Evolutionary conservation across 2,329 filamentous ascomycete genomes (phyloP).

Genomic region (Fonsecaea multimorphosa): DNA sequence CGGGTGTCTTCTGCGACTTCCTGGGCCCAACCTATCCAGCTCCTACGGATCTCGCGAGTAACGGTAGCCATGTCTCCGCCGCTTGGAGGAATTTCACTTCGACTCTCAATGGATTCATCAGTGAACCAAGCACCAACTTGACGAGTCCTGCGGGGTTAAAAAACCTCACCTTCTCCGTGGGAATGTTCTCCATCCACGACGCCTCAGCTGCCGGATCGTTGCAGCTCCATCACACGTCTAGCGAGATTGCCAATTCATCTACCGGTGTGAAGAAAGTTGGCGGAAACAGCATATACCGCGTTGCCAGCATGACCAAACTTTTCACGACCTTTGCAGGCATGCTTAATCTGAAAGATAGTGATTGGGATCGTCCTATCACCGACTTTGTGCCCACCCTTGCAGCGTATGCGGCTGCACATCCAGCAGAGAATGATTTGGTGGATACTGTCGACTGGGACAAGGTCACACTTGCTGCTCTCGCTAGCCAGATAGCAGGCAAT

Average conservation of each 20-base stretch:
- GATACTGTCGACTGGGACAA: slow-evolving; percentile 54
- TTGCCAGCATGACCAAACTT: slow-evolving; percentile 53
- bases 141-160: slow-evolving; percentile 33
- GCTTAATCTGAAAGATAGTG: slow-evolving; percentile 43
- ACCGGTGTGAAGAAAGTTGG: slow-evolving; percentile 48
- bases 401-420: slow-evolving; percentile 18
- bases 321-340: slow-evolving; percentile 51
- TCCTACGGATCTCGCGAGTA: slow-evolving; percentile 45
- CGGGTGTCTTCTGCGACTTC: slow-evolving; percentile 35
- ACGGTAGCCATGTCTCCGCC: slow-evolving; percentile 43
- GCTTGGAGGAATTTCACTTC: slow-evolving; percentile 47
- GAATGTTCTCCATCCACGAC: slow-evolving; percentile 50
- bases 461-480: slow-evolving; percentile 55
- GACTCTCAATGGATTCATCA: slow-evolving; percentile 37
- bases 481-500: slow-evolving; percentile 56
- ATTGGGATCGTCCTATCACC: slow-evolving; percentile 55
- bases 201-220: slow-evolving; percentile 39
- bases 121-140: slow-evolving; percentile 19
- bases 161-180: slow-evolving; percentile 50
- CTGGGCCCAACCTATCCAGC: slow-evolving; percentile 46
- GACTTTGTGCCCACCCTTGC: slow-evolving; percentile 53
- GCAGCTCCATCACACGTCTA: slow-evolving; percentile 48
- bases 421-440: slow-evolving; percentile 41
- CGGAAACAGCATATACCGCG: slow-evolving; percentile 52
- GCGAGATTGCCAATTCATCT: slow-evolving; percentile 50